phyloP scores from a whole-genome alignment of 1,284 basidiomycete species.

The Ustilago nuda region DNA sequence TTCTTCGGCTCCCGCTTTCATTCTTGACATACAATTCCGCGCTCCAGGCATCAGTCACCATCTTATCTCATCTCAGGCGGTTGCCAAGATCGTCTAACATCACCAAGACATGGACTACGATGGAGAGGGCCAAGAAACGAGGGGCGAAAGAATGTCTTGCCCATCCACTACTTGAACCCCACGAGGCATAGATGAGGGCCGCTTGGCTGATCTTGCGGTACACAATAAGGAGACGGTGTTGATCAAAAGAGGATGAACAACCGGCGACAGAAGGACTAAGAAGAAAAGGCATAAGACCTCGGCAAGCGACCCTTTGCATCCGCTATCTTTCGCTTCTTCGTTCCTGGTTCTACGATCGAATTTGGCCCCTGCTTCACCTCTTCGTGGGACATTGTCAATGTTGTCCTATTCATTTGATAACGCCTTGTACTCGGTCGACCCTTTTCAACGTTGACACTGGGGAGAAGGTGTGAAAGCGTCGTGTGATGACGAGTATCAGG shows the following conservation, averaged over 20 bases:
- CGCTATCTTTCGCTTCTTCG: constrained; percentile 2
- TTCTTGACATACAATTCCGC: not conserved
- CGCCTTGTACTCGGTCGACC: not conserved
- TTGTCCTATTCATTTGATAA: not conserved
- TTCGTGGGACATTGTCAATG: not conserved
- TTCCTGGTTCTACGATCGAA: not conserved
- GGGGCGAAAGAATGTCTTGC: not conserved
- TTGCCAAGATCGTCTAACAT: constrained; percentile 1
- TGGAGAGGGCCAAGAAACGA: constrained; percentile 1
- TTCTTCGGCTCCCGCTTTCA: not conserved
- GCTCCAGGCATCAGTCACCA: not conserved
- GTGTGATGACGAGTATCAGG: not conserved
- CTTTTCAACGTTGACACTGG: not conserved
- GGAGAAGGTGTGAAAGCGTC: not conserved
- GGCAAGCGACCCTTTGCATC: constrained; percentile 3
- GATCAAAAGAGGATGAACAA: not conserved
- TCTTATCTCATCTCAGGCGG: constrained; percentile 3
- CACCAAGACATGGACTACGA: not conserved
- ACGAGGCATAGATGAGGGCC: not conserved
- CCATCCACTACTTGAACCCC: not conserved
- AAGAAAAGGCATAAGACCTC: constrained; percentile 2
- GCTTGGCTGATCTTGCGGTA: constrained; percentile 6
- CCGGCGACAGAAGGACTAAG: not conserved
- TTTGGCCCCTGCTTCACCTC: not conserved
- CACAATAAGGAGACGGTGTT: not conserved